phyloP scores from a whole-genome alignment of 805 yeast species.

The Ogataea glucozyma region DNA sequence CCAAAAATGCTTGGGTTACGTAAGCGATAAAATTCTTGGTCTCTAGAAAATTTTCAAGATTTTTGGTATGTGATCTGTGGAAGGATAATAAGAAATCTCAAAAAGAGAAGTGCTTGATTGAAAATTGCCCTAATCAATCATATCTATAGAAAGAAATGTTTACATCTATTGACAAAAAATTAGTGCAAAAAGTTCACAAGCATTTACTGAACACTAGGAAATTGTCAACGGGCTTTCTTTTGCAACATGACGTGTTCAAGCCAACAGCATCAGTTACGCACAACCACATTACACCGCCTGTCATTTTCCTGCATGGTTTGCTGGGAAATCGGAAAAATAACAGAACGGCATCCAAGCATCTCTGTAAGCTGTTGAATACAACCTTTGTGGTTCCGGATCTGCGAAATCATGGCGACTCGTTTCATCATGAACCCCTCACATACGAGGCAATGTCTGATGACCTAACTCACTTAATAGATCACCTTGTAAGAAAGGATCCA shows the following conservation, averaged over 20 bases:
- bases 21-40: too few species aligned
- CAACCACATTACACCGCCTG: conserved; percentile 44
- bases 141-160: too few species aligned
- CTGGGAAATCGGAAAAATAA: conserved; percentile 82
- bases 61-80: too few species aligned
- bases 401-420: conserved; percentile 89
- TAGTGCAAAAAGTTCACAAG: too few species aligned
- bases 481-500: conserved; percentile 16
- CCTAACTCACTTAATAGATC: conserved; percentile 55
- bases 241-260: conserved; percentile 13
- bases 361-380: conserved; percentile 47
- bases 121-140: too few species aligned
- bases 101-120: too few species aligned
- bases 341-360: conserved; percentile 65
- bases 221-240: neutral
- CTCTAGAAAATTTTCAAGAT: too few species aligned
- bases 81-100: too few species aligned
- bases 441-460: conserved; percentile 80
- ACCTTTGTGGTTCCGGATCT: conserved; percentile 71
- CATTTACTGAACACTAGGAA: neutral
- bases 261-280: neutral
- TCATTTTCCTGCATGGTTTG: conserved; percentile 83
- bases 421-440: conserved; percentile 68
- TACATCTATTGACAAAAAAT: too few species aligned
- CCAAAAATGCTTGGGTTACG: too few species aligned